Base-by-base conservation (phyloP, 345 rosid genomes). In the Pugionium cornutum region DNA sequence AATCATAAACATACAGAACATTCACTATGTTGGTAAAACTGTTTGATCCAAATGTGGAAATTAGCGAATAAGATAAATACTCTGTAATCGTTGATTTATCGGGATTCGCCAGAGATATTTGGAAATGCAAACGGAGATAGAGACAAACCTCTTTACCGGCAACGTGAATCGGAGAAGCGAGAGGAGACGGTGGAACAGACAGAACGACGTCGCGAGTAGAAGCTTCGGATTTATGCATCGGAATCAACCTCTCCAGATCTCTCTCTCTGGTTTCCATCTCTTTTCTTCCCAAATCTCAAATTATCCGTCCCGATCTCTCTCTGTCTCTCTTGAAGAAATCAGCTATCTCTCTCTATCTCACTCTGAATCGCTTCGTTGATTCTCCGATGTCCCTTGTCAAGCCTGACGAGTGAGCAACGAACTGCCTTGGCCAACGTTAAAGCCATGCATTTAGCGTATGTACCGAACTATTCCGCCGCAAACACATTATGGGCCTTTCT, bases 71-170 rank as follows among this genome's bases (percentile, higher is more conserved):
- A 36, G 32, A 55, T 36, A 11, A 39, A 37, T 28, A 2, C 4
- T 31, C 9, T 37, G 39, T 46, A 61, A 36, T 42, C 18, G 9
- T 51, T 28, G 2, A 29, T 25, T 4, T 6, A 36, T 34, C 26
- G 40, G 32, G 40, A 69, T 39, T 61, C 0, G 18, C 1, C 0
- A 5, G 2, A 5, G 33, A 60, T n/a, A 70, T 62, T 9, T 4
- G 2, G 11, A 56, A 4, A 7, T 5, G 18, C 18, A 7, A 9
- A 53, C 8, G 35, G 9, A 7, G 31, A 36, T 32, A 42, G 56
- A 59, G 31, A 27, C 9, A 30, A 9, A 84, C 88, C 88, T 85
- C 91, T 72, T 66, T 79, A 58, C 87, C 84, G 35, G 81, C 70
- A 51, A 78, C 75, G 58, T 84, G 86, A 54, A 77, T 77, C 44